phyloP scores from a whole-genome alignment of 345 rosid species.

The Corymbia maculata region DNA sequence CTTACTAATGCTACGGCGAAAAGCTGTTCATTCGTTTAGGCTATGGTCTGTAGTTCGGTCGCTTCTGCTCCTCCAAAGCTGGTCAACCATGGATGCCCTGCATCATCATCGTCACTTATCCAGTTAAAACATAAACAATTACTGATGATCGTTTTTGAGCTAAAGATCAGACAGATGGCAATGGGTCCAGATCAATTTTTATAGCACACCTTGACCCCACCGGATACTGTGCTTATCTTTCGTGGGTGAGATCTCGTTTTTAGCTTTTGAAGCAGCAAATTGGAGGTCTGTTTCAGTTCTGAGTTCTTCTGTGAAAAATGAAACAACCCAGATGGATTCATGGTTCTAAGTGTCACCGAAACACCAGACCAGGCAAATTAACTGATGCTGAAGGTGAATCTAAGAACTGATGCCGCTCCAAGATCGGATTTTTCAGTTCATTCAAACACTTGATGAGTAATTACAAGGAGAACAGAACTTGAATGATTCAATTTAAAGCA shows the following conservation, averaged over 20 bases:
- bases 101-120: not conserved
- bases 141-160: not conserved
- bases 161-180: not conserved
- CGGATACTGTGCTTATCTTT: not conserved
- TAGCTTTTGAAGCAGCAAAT: not conserved
- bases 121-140: not conserved
- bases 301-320: not conserved
- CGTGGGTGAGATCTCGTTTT: not conserved
- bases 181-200: not conserved
- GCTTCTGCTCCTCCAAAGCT: not conserved
- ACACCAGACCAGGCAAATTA: not conserved
- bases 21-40: not conserved
- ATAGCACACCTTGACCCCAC: not conserved
- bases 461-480: not conserved
- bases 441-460: not conserved
- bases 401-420: not conserved
- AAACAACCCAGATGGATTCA: not conserved
- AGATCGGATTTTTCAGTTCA: not conserved
- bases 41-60: not conserved
- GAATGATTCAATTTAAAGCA: not conserved
- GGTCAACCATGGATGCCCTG: constrained; percentile 34
- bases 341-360: not conserved
- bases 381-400: not conserved
- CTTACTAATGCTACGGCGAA: not conserved
- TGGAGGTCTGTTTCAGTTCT: not conserved